These are phyloP conservation scores for Castanea mollissima DNA, from an alignment of 306 rosid genomes.

Conservation along the genomic window DNA sequence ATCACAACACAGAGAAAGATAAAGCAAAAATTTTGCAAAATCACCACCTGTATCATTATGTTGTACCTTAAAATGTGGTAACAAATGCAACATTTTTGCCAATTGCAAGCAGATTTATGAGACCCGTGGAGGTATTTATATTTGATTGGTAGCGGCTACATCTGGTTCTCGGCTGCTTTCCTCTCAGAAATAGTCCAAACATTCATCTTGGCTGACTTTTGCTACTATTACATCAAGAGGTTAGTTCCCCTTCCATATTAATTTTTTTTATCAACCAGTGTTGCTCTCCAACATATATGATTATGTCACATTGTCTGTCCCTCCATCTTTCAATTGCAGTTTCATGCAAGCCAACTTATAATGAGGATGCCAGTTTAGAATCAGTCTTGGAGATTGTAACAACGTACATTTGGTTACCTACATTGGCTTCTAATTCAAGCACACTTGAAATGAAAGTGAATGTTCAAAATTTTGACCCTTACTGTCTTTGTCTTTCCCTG, in stretches of 20 bases:
- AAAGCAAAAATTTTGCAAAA: too few relatives aligned
- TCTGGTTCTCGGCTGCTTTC: constrained; percentile 58
- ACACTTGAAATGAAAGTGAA: background rate
- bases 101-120: constrained; percentile 51
- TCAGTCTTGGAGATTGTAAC: background rate
- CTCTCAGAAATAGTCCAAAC: constrained; percentile 66
- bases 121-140: constrained; percentile 47
- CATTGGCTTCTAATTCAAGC: background rate
- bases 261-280: too few relatives aligned
- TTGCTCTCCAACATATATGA: too few relatives aligned
- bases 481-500: background rate
- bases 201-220: constrained; percentile 76
- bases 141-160: constrained; percentile 42
- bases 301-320: background rate
- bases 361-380: constrained; percentile 56
- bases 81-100: background rate
- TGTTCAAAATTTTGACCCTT: background rate
- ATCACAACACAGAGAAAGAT: too few relatives aligned
- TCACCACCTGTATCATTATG: too few relatives aligned
- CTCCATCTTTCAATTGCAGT: constrained; percentile 24
- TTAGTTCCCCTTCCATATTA: constrained; percentile 2
- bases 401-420: constrained; percentile 2
- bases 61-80: background rate
- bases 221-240: constrained; percentile 81
- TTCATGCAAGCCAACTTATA: constrained; percentile 59